Evolutionary conservation across 139 green algal species (phyloP).

Genomic region (Asterochloris erici): DNA sequence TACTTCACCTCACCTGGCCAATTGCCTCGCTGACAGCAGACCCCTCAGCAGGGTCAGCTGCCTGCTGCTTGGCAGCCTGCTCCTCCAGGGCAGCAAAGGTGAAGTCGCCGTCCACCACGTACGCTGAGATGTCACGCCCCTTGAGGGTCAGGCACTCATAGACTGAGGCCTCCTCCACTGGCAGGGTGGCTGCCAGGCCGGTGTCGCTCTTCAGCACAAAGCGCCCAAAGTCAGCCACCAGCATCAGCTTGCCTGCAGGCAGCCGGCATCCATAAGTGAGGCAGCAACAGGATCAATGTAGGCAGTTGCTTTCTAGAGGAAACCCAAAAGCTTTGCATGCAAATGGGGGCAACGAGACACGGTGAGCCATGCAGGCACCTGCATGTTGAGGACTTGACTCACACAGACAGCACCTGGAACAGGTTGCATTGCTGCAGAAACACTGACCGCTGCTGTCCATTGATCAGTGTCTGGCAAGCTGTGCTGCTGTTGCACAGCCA

Average conservation of each 20-base stretch:
- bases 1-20: too few species aligned
- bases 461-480: too few species aligned
- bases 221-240: slow-evolving; percentile 74
- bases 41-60: background rate
- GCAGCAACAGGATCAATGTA: background rate
- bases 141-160: slow-evolving; percentile 72
- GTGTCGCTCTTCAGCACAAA: slow-evolving; percentile 59
- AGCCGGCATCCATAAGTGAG: background rate
- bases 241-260: slow-evolving; percentile 35
- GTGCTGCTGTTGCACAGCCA: too few species aligned
- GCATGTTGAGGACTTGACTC: too few species aligned
- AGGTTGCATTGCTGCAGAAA: too few species aligned
- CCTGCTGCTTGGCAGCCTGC: background rate
- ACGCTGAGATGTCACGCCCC: slow-evolving; percentile 58
- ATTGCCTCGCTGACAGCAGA: too few species aligned
- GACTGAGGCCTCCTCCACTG: slow-evolving; percentile 61
- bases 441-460: too few species aligned
- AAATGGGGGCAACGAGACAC: too few species aligned
- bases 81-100: slow-evolving; percentile 25
- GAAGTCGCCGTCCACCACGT: slow-evolving; percentile 52
- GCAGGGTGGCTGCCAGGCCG: slow-evolving; percentile 20
- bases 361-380: too few species aligned
- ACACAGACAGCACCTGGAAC: too few species aligned
- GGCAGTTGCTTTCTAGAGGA: background rate
- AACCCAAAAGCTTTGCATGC: too few species aligned